phyloP scores from a whole-genome alignment of 805 yeast species.

The Trichomonascus vanleenenianus region DNA sequence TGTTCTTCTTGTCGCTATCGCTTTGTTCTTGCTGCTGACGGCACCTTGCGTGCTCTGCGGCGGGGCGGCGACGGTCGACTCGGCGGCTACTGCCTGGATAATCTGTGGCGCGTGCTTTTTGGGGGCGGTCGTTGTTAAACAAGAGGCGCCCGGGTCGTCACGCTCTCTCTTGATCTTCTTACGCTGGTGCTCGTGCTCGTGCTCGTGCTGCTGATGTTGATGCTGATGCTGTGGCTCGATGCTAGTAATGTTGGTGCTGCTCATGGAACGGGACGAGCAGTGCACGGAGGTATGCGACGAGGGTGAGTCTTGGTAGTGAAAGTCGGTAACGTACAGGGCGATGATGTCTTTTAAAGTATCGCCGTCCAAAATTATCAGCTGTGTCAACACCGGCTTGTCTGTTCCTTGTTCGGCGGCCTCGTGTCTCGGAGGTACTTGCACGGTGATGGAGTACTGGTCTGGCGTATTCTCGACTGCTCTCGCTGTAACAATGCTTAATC shows the following conservation, averaged over 20 bases:
- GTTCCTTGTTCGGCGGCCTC: conserved; percentile 2
- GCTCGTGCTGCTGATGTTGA: conserved; percentile 11
- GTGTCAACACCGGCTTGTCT: conserved; percentile 7
- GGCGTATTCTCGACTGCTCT: conserved; percentile 56
- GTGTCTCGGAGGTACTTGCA: conserved; percentile 9
- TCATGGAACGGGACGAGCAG: conserved; percentile 1
- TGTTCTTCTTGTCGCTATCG: neutral
- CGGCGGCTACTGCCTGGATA: no score
- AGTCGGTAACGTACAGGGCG: conserved; percentile 14
- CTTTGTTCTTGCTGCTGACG: no score
- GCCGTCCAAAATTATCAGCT: conserved; percentile 7
- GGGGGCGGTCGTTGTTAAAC: no score
- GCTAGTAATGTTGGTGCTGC: conserved; percentile 8
- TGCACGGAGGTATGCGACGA: neutral
- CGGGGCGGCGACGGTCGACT: no score
- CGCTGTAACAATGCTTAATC: conserved; percentile 33
- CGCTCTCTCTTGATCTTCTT: conserved; percentile 4
- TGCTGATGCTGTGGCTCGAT: conserved; percentile 12
- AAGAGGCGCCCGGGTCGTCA: neutral
- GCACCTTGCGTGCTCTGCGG: no score
- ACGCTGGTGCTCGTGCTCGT: conserved; percentile 10
- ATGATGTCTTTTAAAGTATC: conserved; percentile 5
- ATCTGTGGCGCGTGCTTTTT: no score
- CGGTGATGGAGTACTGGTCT: conserved; percentile 9
- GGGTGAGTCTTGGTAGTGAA: conserved; percentile 11